A percentile compares a stretch with the other conserved stretches of the same genome.
These are phyloP conservation scores for Boletellus sp. DNA, from an alignment of 768 basidiomycete species.

Conservation along the genomic window DNA sequence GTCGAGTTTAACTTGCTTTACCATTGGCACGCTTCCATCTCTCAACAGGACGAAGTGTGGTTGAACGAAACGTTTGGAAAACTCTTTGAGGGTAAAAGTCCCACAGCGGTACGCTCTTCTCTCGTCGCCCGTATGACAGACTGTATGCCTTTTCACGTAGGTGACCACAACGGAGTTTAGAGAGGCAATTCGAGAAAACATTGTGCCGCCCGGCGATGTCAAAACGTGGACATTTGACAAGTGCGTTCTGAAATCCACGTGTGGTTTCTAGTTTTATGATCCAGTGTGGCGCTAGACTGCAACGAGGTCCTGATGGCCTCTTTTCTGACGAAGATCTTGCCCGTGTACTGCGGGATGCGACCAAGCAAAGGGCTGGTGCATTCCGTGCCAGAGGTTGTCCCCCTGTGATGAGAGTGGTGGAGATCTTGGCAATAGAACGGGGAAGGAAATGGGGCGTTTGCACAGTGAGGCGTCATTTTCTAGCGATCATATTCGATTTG, in stretches of 20 bases:
- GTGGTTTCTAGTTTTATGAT: neutral
- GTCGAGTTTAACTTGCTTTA: slow-evolving; percentile 67
- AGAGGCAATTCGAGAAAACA: slow-evolving; percentile 9
- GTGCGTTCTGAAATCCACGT: slow-evolving; percentile 25
- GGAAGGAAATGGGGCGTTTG: slow-evolving; percentile 68
- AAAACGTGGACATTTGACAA: slow-evolving; percentile 54
- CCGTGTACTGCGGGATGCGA: slow-evolving; percentile 57
- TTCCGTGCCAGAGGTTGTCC: slow-evolving; percentile 72
- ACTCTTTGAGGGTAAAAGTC: slow-evolving; percentile 41
- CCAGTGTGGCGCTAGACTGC: slow-evolving; percentile 35
- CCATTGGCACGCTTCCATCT: slow-evolving; percentile 65
- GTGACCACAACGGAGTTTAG: slow-evolving; percentile 21
- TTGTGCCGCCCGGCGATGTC: slow-evolving; percentile 17
- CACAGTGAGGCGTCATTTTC: slow-evolving; percentile 42
- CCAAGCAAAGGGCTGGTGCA: slow-evolving; percentile 53
- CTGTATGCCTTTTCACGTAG: slow-evolving; percentile 6
- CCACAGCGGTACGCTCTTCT: slow-evolving; percentile 33
- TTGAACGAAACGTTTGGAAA: slow-evolving; percentile 43
- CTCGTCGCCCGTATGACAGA: neutral
- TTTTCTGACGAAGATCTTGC: slow-evolving; percentile 67
- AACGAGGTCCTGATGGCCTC: slow-evolving; percentile 47
- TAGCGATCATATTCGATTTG: neutral
- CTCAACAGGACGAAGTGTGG: slow-evolving; percentile 54
- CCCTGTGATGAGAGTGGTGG: slow-evolving; percentile 59
- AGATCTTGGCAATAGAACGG: slow-evolving; percentile 66